These are phyloP conservation scores for Aspergillaceae sp. DNA, from an alignment of 2,329 filamentous ascomycete genomes.

Conservation along the genomic window DNA sequence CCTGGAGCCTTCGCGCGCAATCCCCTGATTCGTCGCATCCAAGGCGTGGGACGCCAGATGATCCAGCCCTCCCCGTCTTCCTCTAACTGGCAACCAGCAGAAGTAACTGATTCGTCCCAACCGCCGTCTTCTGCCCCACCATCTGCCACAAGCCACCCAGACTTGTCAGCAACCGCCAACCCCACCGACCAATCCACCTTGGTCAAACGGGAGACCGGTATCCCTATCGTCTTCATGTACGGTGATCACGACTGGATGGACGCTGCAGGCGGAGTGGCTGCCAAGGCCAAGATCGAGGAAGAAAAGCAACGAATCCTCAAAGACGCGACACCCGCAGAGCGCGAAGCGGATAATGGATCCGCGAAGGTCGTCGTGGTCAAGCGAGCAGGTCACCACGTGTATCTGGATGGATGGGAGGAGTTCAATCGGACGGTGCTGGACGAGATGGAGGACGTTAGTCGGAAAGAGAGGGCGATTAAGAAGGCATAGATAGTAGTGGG, in stretches of 20 bases:
- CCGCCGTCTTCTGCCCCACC: constrained; percentile 7
- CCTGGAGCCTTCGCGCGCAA: constrained; percentile 86
- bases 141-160: constrained; percentile 1
- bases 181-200: constrained; percentile 15
- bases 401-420: constrained; percentile 61
- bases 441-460: constrained; percentile 57
- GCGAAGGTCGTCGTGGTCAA: constrained; percentile 74
- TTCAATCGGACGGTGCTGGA: constrained; percentile 58
- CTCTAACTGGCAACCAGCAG: constrained; percentile 5
- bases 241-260: constrained; percentile 99
- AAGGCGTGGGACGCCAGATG: constrained; percentile 71
- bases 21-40: constrained; percentile 78
- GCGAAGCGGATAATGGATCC: constrained; percentile 62
- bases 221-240: constrained; percentile 89
- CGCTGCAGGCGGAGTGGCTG: constrained; percentile 70
- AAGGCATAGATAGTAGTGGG: neutral
- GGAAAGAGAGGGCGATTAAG: constrained; percentile 15
- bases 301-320: constrained; percentile 54
- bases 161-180: neutral
- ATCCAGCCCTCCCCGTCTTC: constrained; percentile 22
- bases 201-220: constrained; percentile 50
- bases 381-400: constrained; percentile 63
- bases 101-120: constrained; percentile 8
- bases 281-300: constrained; percentile 68
- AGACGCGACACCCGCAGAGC: constrained; percentile 57